Conservation (phyloP, 805 yeast genomes). For the Candida ficus region DNA sequence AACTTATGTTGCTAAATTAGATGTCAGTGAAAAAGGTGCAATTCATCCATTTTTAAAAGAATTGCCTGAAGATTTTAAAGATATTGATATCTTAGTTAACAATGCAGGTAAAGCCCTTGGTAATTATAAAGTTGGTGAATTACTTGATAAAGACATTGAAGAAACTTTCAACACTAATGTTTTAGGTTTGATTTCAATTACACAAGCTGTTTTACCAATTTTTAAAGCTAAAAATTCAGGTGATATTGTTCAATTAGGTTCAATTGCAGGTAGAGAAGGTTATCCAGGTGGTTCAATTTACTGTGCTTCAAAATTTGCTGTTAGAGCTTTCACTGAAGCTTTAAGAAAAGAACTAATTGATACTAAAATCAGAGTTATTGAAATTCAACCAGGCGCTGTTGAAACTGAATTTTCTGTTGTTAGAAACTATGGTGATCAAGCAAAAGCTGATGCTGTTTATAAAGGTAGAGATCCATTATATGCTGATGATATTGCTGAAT, state of each 20-base stretch:
- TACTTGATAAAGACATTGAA: slow-evolving; percentile 55
- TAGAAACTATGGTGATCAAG: slow-evolving; percentile 53
- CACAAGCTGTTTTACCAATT: slow-evolving; percentile 71
- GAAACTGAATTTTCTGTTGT: slow-evolving; percentile 62
- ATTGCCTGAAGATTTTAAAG: slow-evolving; percentile 56
- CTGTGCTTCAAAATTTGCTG: slow-evolving; percentile 71
- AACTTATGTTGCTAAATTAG: slow-evolving; percentile 45
- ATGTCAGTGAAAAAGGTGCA: slow-evolving; percentile 49
- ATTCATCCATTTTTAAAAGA: slow-evolving; percentile 45
- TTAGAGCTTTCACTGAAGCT: slow-evolving; percentile 64
- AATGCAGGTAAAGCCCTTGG: slow-evolving; percentile 85
- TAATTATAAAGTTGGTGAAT: slow-evolving; percentile 68
- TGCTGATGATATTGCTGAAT: slow-evolving; percentile 42
- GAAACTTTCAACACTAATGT: slow-evolving; percentile 86
- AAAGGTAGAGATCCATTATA: slow-evolving; percentile 50
- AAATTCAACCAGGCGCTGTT: slow-evolving; percentile 65
- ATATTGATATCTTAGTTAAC: slow-evolving; percentile 62
- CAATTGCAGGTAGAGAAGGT: slow-evolving; percentile 75
- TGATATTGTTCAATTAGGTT: slow-evolving; percentile 70
- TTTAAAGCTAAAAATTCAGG: slow-evolving; percentile 70
- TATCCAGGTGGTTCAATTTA: slow-evolving; percentile 77
- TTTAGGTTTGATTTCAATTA: slow-evolving; percentile 74
- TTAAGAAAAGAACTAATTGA: slow-evolving; percentile 70
- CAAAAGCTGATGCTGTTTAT: slow-evolving; percentile 52
- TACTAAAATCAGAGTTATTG: slow-evolving; percentile 63